A percentile compares a stretch with the other conserved stretches of the same genome.
Conservation (phyloP, 176 grass and related monocot genomes). For the Oryza coarctata region DNA sequence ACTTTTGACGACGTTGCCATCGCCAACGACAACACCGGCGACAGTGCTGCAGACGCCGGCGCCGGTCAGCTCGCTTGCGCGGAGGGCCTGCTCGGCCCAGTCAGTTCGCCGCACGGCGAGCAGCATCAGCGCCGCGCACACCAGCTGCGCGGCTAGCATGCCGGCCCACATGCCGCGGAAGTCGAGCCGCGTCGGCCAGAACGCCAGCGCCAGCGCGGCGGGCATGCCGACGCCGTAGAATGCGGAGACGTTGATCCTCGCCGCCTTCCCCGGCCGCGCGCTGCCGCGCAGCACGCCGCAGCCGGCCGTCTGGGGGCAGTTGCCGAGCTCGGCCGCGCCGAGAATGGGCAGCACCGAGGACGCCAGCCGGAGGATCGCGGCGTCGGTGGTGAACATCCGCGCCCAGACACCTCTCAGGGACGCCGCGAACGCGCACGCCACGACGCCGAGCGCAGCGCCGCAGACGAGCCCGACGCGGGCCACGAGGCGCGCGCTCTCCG, state of each 20-base stretch:
- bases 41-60: conserved; percentile 1
- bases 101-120: conserved; percentile 47
- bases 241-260: conserved; percentile 59
- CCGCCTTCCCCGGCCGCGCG: conserved; percentile 52
- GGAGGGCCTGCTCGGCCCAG: conserved; percentile 56
- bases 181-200: conserved; percentile 54
- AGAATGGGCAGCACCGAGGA: conserved; percentile 66
- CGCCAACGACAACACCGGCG: not conserved
- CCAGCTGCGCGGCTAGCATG: conserved; percentile 73
- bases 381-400: conserved; percentile 66
- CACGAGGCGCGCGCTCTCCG: conserved; percentile 53
- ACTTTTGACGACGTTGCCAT: conserved; percentile 15
- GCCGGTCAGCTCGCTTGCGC: conserved; percentile 47
- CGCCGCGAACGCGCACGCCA: conserved; percentile 51
- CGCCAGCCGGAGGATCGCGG: conserved; percentile 45
- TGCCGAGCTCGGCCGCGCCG: conserved; percentile 81
- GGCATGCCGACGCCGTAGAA: conserved; percentile 91
- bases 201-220: conserved; percentile 63
- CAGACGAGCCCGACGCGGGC: conserved; percentile 50
- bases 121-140: conserved; percentile 74
- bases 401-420: conserved; percentile 64
- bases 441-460: conserved; percentile 49
- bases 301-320: conserved; percentile 85
- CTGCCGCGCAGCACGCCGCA: conserved; percentile 82
- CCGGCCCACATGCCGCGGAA: conserved; percentile 81